Conservation (phyloP, 139 green algal genomes). For the Zygnema circumcarinatum region DNA sequence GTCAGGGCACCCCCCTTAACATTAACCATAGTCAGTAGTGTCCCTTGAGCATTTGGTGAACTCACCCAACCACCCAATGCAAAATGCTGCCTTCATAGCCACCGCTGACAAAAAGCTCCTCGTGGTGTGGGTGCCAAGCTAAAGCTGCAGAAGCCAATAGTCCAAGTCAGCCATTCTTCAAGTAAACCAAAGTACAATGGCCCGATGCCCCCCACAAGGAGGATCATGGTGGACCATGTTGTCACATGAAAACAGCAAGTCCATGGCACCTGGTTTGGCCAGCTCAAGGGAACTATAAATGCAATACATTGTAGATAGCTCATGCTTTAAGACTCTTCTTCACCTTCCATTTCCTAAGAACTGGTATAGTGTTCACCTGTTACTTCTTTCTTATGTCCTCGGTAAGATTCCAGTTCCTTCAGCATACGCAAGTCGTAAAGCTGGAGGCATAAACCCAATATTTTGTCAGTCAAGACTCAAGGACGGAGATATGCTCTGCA, state of each 20-base stretch:
- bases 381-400: constrained; percentile 84
- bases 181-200: constrained; percentile 6
- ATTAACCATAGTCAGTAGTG: no score
- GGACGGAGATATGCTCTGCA: no score
- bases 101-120: constrained; percentile 80
- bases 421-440: constrained; percentile 67
- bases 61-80: constrained; percentile 77
- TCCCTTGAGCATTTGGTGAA: no score
- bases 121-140: constrained; percentile 87
- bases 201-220: neutral
- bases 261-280: no score
- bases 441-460: constrained; percentile 12
- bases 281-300: no score
- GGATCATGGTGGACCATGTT: neutral
- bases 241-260: neutral
- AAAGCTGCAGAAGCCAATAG: constrained; percentile 16
- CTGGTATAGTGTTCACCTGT: no score
- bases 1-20: no score
- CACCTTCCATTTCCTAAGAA: no score
- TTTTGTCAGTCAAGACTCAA: neutral
- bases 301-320: no score
- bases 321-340: no score
- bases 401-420: constrained; percentile 72
- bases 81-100: constrained; percentile 78
- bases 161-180: neutral